Percentiles rank a stretch among this genome's conserved stretches.
Evolutionary conservation across 805 yeast genomes (phyloP).

Genomic region (Hanseniaspora taiwanica): DNA sequence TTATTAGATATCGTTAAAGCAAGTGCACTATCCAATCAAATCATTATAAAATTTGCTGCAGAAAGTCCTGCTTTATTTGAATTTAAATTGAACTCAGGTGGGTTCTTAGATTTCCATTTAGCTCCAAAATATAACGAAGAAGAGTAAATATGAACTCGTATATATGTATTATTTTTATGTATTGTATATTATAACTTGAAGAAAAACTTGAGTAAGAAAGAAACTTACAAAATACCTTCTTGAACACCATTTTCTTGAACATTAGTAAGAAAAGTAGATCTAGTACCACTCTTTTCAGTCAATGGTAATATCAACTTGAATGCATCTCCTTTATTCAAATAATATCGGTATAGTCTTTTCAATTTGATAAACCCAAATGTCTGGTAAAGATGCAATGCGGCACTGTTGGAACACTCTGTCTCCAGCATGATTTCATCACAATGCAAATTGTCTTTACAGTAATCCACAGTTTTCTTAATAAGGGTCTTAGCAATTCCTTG

Average conservation of each 20-base stretch:
- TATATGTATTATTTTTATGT: background rate
- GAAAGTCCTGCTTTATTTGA: constrained; percentile 91
- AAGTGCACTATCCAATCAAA: constrained; percentile 58
- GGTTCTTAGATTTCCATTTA: constrained; percentile 86
- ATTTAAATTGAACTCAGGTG: constrained; percentile 70
- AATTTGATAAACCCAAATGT: constrained; percentile 62
- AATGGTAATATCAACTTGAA: constrained; percentile 75
- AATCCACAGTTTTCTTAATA: constrained; percentile 46
- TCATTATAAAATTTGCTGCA: constrained; percentile 76
- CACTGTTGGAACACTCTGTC: constrained; percentile 70
- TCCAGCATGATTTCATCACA: constrained; percentile 91
- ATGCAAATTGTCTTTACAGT: constrained; percentile 40
- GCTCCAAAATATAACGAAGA: constrained; percentile 97
- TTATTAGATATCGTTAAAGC: constrained; percentile 87
- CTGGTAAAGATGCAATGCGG: constrained; percentile 60
- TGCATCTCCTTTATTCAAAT: constrained; percentile 88
- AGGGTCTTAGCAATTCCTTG: constrained; percentile 69
- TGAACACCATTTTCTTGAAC: too few species aligned
- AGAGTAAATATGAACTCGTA: constrained; percentile 26
- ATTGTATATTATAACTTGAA: too few species aligned
- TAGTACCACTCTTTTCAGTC: constrained; percentile 39
- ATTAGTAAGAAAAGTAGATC: constrained; percentile 40
- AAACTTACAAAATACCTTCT: too few species aligned
- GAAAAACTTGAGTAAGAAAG: too few species aligned
- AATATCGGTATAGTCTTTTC: constrained; percentile 74